A percentile compares a stretch with the other conserved stretches of the same genome.
Evolutionary conservation across 2,329 filamentous ascomycete species (phyloP).

Genomic region (Exutisphaerella laricina): DNA sequence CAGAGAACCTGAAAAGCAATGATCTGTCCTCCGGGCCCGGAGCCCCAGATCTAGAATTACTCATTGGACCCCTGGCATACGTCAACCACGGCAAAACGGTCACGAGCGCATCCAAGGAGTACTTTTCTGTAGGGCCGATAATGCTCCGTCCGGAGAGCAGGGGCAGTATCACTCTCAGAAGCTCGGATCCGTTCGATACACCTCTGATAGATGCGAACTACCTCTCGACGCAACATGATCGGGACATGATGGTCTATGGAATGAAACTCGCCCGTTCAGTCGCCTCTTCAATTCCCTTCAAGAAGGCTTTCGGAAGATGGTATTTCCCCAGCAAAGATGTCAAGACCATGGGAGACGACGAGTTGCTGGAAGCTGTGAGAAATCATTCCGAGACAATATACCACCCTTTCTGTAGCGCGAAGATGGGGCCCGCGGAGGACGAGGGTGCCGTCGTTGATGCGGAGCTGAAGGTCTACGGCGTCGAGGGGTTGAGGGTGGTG

Average conservation of each 20-base stretch:
- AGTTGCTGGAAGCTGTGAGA: conserved; percentile 13
- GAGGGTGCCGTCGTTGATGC: conserved; percentile 24
- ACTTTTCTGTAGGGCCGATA: conserved; percentile 12
- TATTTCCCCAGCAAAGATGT: conserved; percentile 11
- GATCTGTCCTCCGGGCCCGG: conserved; percentile 7
- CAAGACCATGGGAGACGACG: conserved; percentile 7
- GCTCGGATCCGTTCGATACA: conserved; percentile 34
- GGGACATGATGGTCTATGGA: conserved; percentile 17
- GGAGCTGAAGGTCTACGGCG: conserved; percentile 24
- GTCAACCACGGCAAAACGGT: conserved; percentile 13
- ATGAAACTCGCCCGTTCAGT: conserved; percentile 10
- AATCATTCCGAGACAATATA: conserved; percentile 16
- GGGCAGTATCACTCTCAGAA: conserved; percentile 38
- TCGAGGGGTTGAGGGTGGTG: conserved; percentile 25
- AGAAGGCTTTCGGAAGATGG: conserved; percentile 12
- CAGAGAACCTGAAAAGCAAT: conserved; percentile 10
- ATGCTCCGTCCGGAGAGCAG: conserved; percentile 36
- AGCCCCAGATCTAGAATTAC: conserved; percentile 16
- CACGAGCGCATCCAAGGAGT: conserved; percentile 5
- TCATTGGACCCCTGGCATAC: conserved; percentile 13
- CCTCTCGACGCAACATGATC: conserved; percentile 17
- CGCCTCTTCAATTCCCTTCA: conserved; percentile 8
- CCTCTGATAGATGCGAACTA: conserved; percentile 42
- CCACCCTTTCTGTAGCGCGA: conserved; percentile 20
- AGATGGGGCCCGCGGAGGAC: conserved; percentile 15